Evolutionary conservation across 2,329 filamentous ascomycete species (phyloP).

Genomic region (Alternaria rosae): DNA sequence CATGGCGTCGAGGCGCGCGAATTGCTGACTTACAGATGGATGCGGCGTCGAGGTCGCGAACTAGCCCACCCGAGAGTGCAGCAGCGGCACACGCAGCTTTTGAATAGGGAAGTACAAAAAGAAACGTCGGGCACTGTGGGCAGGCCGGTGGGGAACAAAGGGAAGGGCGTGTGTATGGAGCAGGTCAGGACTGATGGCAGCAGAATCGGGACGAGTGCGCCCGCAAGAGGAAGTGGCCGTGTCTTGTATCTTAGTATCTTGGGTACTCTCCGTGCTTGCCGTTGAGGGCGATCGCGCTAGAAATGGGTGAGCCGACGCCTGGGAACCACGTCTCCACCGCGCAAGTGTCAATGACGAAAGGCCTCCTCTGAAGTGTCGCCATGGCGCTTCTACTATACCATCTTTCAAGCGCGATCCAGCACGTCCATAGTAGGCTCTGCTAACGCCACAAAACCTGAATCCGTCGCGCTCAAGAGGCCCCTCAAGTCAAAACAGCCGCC

Average conservation of each 20-base stretch:
- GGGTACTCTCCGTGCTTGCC: conserved; percentile 27
- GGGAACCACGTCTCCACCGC: conserved; percentile 28
- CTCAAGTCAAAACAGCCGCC: conserved; percentile 26
- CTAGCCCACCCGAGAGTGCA: conserved; percentile 20
- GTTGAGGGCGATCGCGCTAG: conserved; percentile 32
- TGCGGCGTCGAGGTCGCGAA: conserved; percentile 3
- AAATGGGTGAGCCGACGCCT: conserved; percentile 24
- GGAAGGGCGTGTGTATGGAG: not conserved
- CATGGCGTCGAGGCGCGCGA: conserved; percentile 28
- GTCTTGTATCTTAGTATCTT: conserved; percentile 17
- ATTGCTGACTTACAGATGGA: conserved; percentile 31
- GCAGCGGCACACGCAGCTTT: conserved; percentile 9
- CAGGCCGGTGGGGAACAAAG: not conserved
- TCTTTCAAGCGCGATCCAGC: conserved; percentile 6
- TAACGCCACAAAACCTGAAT: conserved; percentile 36
- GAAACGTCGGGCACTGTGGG: conserved; percentile 1
- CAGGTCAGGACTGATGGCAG: not conserved
- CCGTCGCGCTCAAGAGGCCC: not conserved
- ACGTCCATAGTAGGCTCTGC: conserved; percentile 23
- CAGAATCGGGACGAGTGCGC: not conserved
- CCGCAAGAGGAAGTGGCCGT: conserved; percentile 7
- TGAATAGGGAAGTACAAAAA: conserved; percentile 3
- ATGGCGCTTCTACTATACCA: conserved; percentile 2
- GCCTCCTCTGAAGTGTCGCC: not conserved
- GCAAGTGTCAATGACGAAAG: conserved; percentile 33